Percentiles rank a stretch among this genome's conserved stretches.
Conservation (phyloP, 169 alveolate genomes). For the Cryptosporidium canis region DNA sequence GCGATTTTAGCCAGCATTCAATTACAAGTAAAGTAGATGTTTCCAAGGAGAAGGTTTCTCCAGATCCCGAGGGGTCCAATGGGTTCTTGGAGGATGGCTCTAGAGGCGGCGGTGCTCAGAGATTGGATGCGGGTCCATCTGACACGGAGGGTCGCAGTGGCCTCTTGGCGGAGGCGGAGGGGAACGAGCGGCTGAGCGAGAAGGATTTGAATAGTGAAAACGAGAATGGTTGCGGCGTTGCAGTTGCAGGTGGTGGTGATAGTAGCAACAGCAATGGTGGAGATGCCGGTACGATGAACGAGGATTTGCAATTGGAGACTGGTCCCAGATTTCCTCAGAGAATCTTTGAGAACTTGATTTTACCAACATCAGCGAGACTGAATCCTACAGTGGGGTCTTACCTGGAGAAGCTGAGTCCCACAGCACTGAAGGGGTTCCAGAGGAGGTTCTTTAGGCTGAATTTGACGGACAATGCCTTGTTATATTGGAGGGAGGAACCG, state of each 20-base stretch:
- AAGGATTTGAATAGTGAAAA: neutral
- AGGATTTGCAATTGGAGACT: neutral
- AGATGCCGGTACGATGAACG: neutral
- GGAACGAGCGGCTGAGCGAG: neutral
- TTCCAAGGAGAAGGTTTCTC: neutral
- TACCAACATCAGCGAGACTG: constrained; percentile 57
- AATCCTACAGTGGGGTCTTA: constrained; percentile 63
- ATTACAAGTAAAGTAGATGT: neutral
- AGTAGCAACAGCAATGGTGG: neutral
- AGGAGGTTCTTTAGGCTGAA: constrained; percentile 51
- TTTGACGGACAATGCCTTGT: constrained; percentile 56
- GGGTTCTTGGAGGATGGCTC: neutral
- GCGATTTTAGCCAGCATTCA: neutral
- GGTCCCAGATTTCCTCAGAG: neutral
- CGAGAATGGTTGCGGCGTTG: neutral
- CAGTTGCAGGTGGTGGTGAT: neutral
- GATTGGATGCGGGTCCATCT: neutral
- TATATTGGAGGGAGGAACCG: constrained; percentile 71
- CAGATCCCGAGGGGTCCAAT: neutral
- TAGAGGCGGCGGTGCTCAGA: neutral
- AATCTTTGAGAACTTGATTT: constrained; percentile 17
- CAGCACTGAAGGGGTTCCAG: constrained; percentile 66
- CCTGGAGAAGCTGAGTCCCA: constrained; percentile 60
- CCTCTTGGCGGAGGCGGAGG: neutral
- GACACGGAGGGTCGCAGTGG: neutral